These are phyloP conservation scores for Penicillium longicatenatum DNA, from an alignment of 495 filamentous ascomycete genomes.

Conservation along the genomic window DNA sequence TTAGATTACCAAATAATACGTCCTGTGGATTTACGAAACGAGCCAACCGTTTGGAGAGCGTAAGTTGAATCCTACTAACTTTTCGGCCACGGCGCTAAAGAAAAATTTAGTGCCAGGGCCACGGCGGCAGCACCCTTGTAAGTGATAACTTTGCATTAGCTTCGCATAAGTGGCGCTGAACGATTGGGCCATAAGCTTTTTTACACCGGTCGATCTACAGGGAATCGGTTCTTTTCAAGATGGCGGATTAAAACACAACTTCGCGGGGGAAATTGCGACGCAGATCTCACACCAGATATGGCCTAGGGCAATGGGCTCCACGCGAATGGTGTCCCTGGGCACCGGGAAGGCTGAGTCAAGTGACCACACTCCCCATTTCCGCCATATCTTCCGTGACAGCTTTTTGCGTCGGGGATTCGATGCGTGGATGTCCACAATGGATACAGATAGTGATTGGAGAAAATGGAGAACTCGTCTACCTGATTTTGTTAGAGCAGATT, in stretches of 20 bases:
- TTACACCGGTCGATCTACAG: constrained; percentile 20
- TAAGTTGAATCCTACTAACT: constrained; percentile 12
- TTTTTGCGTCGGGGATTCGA: constrained; percentile 25
- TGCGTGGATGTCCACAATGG: constrained; percentile 28
- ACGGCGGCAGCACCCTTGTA: constrained; percentile 26
- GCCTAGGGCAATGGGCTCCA: constrained; percentile 11
- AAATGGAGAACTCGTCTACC: constrained; percentile 14
- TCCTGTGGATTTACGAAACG: constrained; percentile 16
- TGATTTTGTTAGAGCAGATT: constrained; percentile 8
- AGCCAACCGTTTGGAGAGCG: constrained; percentile 26
- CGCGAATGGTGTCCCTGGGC: constrained; percentile 21
- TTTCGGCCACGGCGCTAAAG: not conserved
- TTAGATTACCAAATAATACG: constrained; percentile 29
- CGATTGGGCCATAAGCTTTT: constrained; percentile 14
- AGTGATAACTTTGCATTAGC: constrained; percentile 6
- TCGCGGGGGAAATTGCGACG: constrained; percentile 22
- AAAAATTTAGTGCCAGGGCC: constrained; percentile 17
- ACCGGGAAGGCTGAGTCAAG: constrained; percentile 11
- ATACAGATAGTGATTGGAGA: constrained; percentile 20
- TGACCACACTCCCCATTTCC: constrained; percentile 18
- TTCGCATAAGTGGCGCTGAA: constrained; percentile 4
- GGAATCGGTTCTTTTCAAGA: constrained; percentile 27
- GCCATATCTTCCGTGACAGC: constrained; percentile 24
- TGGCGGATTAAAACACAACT: constrained; percentile 28
- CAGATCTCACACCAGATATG: constrained; percentile 23